Percentiles rank a stretch among this genome's conserved stretches.
These are phyloP conservation scores for Saccharum officinarum DNA, from an alignment of 176 grass and related monocot species.

Conservation along the genomic window DNA sequence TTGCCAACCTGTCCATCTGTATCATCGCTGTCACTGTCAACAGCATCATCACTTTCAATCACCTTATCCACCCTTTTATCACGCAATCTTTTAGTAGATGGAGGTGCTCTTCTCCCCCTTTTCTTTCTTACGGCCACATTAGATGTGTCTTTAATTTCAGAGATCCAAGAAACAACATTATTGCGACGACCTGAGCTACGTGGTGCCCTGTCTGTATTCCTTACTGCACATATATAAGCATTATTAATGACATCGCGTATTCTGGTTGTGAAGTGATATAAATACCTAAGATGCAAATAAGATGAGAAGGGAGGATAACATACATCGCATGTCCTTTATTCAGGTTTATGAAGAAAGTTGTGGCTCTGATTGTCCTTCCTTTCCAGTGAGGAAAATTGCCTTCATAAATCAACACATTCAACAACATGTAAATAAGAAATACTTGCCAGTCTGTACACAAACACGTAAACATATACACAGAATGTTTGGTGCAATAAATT, in stretches of 20 bases:
- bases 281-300: slow-evolving; percentile 5
- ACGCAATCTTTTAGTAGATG: slow-evolving; percentile 28
- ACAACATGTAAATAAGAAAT: neutral
- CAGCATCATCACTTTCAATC: slow-evolving; percentile 34
- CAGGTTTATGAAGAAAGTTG: slow-evolving; percentile 20
- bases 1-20: slow-evolving; percentile 22
- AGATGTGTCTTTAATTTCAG: slow-evolving; percentile 30
- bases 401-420: slow-evolving; percentile 1
- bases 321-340: slow-evolving; percentile 35
- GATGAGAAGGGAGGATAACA: slow-evolving; percentile 19
- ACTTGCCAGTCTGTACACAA: neutral
- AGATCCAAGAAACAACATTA: slow-evolving; percentile 38
- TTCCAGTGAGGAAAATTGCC: neutral
- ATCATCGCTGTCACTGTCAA: slow-evolving; percentile 31
- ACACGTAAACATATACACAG: neutral
- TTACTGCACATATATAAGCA: slow-evolving; percentile 26
- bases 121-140: slow-evolving; percentile 45
- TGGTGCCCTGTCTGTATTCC: slow-evolving; percentile 3
- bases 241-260: neutral
- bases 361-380: slow-evolving; percentile 14
- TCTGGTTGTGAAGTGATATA: slow-evolving; percentile 10
- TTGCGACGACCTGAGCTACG: slow-evolving; percentile 1
- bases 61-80: slow-evolving; percentile 40
- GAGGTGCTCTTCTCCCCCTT: slow-evolving; percentile 37
- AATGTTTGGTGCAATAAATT: neutral